Base-by-base conservation (phyloP, 108 stramenopile species). In the Nitzschia sp. region DNA sequence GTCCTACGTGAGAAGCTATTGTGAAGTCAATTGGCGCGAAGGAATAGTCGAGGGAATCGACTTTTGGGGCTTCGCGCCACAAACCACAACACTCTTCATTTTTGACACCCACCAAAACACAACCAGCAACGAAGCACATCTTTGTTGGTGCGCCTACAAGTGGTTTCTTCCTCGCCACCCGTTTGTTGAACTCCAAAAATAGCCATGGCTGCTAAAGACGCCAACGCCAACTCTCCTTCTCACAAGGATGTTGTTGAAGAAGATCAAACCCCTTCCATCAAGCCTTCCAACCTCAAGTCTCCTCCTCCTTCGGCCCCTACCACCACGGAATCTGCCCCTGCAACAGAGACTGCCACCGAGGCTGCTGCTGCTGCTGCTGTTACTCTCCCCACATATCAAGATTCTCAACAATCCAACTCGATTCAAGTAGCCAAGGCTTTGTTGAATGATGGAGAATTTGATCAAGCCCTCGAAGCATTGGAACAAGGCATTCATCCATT, bases 381-480 rank as follows among this genome's bases (percentile, higher is more conserved):
- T 41, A 50, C 44, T 12, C 11, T 60, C 1, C 71, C 72, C 12
- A 73, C 79, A 34, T 89, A 89, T 62, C 40, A 44, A 22, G 54
- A 67, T 15, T 75, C 88, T n/a, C 81, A 86, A 64, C 40, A 52
- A 9, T 85, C 81, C 19, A 58, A 65, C 17, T 56, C 51, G 26
- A 88, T 81, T 65, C 14, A 55, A 6, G 14, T 72, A 3, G 83
- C 85, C 58, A 81, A 84, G 46, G 57, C 56, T n/a, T 51, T 82
- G 21, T 70, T 91, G 53, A 51, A 69, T 3, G 60, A 56, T 8
- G 90, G 84, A 14, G 59, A 79, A 24, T 84, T 88, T 53, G 87
- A 88, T 29, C 70, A 71, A 17, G 86, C 86, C 0, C 44, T 91
- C 20, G 70, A 78, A 21, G 52, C 69, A 5, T 53, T 87, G 42